Evolutionary conservation across 1,139 yeast genomes (phyloP).

Genomic region (Arxiozyma telluris): DNA sequence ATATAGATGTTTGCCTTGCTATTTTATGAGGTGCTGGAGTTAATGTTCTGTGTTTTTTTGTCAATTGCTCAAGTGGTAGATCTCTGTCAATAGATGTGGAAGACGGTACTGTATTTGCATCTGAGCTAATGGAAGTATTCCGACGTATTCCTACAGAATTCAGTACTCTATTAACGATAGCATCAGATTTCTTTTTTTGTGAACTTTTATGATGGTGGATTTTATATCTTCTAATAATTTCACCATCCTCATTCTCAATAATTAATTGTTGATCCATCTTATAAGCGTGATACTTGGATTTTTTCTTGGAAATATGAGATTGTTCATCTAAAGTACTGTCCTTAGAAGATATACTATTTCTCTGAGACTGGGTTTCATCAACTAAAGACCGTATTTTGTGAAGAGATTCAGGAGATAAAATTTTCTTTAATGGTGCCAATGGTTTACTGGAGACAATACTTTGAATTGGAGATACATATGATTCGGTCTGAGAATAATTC

Average conservation of each 20-base stretch:
- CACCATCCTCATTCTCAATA: constrained; percentile 89
- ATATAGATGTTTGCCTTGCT: constrained; percentile 1
- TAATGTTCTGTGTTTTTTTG: constrained; percentile 9
- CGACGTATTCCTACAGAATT: constrained; percentile 43
- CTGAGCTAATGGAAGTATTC: constrained; percentile 4
- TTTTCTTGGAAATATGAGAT: constrained; percentile 6
- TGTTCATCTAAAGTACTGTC: background rate
- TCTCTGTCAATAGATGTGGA: background rate
- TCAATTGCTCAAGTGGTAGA: constrained; percentile 1
- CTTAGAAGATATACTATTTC: background rate
- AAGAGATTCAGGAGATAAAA: constrained; percentile 13
- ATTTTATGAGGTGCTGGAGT: constrained; percentile 9
- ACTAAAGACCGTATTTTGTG: constrained; percentile 1
- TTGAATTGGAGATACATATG: constrained; percentile 5
- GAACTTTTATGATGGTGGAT: constrained; percentile 45
- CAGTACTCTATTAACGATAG: constrained; percentile 19
- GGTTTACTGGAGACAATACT: constrained; percentile 18
- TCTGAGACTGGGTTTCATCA: constrained; percentile 2
- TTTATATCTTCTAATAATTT: constrained; percentile 71
- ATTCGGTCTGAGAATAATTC: background rate
- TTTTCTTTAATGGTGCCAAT: constrained; percentile 14
- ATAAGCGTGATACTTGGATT: constrained; percentile 43
- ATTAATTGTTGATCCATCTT: constrained; percentile 63
- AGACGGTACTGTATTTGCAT: constrained; percentile 13
- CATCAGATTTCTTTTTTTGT: constrained; percentile 4